Evolutionary conservation across 73 alveolate genomes (phyloP).

Genomic region (Paramecium sexaurelia): DNA sequence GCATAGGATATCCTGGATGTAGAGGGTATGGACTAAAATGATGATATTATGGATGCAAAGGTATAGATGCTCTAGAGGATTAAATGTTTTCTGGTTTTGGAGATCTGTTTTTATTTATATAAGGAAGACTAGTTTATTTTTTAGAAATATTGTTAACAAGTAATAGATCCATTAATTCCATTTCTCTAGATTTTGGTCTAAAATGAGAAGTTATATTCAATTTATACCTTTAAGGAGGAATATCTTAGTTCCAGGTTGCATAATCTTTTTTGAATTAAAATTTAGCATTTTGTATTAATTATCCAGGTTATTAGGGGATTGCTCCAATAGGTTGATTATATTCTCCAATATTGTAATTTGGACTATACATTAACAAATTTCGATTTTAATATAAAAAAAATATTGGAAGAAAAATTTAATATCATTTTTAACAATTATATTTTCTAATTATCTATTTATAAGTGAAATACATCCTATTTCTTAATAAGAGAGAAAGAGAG

Average conservation of each 20-base stretch:
- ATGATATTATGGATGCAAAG: not conserved
- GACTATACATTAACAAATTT: not conserved
- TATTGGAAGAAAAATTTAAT: too few relatives aligned
- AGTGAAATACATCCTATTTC: too few relatives aligned
- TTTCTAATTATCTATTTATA: too few relatives aligned
- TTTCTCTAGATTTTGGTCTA: conserved; percentile 24
- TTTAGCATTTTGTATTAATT: not conserved
- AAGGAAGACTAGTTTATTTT: not conserved
- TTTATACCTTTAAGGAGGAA: not conserved
- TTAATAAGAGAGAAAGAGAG: too few relatives aligned
- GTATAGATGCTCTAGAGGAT: not conserved
- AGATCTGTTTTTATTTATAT: not conserved
- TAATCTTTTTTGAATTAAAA: not conserved
- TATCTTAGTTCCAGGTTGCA: not conserved
- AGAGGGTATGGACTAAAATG: not conserved
- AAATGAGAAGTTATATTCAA: not conserved
- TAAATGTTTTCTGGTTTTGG: not conserved
- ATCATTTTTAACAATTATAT: too few relatives aligned
- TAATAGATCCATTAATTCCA: conserved; percentile 4
- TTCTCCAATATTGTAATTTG: not conserved
- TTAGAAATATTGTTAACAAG: not conserved
- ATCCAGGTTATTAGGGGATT: not conserved
- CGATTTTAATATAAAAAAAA: not conserved
- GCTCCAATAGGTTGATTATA: not conserved
- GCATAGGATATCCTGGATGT: not conserved